phyloP scores from a whole-genome alignment of 1,139 yeast genomes.

The Arxiozyma slooffiae region DNA sequence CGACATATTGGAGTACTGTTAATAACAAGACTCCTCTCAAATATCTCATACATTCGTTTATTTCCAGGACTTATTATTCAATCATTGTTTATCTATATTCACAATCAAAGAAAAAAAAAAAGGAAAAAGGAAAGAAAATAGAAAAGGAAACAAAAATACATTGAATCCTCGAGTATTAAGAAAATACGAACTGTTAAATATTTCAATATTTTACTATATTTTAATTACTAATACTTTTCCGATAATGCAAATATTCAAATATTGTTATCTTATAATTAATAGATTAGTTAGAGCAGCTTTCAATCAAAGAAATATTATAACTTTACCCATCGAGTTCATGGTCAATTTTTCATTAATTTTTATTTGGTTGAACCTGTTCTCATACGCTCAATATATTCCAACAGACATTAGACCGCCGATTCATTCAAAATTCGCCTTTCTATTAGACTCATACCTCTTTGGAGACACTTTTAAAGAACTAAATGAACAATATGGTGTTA shows the following conservation, averaged over 20 bases:
- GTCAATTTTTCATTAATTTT: constrained; percentile 46
- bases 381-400: constrained; percentile 54
- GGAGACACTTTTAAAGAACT: constrained; percentile 28
- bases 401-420: constrained; percentile 46
- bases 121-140: no score
- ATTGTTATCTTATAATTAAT: not conserved
- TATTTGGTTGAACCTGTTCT: constrained; percentile 50
- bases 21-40: no score
- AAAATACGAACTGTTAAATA: not conserved
- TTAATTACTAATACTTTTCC: not conserved
- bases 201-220: not conserved
- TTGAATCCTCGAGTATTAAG: not conserved
- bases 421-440: constrained; percentile 29
- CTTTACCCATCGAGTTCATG: constrained; percentile 37
- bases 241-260: not conserved
- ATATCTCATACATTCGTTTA: no score
- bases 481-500: constrained; percentile 10
- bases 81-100: not conserved
- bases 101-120: no score
- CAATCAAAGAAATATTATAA: constrained; percentile 35
- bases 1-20: no score
- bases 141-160: no score
- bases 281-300: constrained; percentile 7
- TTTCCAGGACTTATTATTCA: no score
- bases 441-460: constrained; percentile 23